Base-by-base conservation (phyloP, 2,329 filamentous ascomycete species). In the Blastomyces percursus region DNA sequence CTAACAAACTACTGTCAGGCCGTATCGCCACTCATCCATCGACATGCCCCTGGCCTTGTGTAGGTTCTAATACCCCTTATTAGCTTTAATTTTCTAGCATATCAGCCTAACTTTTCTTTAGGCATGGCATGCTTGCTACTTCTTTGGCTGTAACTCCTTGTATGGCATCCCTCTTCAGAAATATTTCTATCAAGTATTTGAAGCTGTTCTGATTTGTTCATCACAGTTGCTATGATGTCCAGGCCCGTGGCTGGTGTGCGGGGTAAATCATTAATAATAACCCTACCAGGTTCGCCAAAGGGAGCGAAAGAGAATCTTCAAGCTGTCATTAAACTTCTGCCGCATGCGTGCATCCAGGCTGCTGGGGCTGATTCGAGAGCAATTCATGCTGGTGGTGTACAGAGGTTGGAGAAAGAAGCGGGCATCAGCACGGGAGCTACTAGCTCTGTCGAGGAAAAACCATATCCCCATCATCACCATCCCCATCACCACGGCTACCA, bases 271-370 rank as follows among this genome's bases (percentile, higher is more conserved):
- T 76, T 99, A 60, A 88, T 99, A 30, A 77, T 96, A 65, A 99
- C 94, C 0, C 79, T 99, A 3, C 94, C 94, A 0, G 94, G 94
- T 1, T 97, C 93, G 0, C 94, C 94, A 0, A 97, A 97, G 74
- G 94, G 92, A 1, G 94, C 94, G 9, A 90, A 86, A 70, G 94
- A 99, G 78, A 99, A 97, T 71, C 82, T 99, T 0, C 86, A 94
- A 71, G 87, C 92, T 1, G 81, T 99, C 7, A 79, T 99, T 65
- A 95, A 91, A 72, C 85, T 93, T n/a, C 77, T 99, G 6, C 92
- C 93, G 0, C 94, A 99, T 76, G 94, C 94, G n/a, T 99, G 94
- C 68, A 78, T 89, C 8, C 93, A 97, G 77, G 89, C 90, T 35
- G 85, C 89, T 0, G 94, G 93, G 0, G 86, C 84, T 16, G 85